Evolutionary conservation across 257 asterid species (phyloP), one percentile per base, ranked within the genome.

Genomic region (Solanum acaule): DNA sequence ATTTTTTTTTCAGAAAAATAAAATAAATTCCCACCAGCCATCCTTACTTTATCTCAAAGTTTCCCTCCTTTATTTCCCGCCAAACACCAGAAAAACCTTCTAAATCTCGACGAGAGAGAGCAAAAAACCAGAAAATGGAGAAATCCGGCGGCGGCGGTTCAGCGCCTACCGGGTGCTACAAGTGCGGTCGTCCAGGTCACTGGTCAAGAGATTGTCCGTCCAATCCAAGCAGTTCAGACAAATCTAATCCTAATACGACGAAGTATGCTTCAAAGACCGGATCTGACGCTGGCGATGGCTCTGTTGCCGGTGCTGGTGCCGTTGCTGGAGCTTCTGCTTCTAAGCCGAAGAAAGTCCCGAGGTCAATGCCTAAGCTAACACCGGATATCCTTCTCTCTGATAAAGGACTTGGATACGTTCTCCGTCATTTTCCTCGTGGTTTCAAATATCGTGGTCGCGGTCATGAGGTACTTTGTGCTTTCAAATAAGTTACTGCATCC

Each of bases 191-290:
- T 10, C 98, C 99, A 5, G 98, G 99, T 31, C 99, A 97, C 89
- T 97, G 99, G 99, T 94, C 99, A 25, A 96, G 98, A 20, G 99
- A 97, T 90, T 97, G 99, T 82, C 98, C 98, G 5, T 92, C 94
- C 27, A 83, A 92, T 29, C 91, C 96, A 52, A 88, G 77, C 67
- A 33, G 93, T 76, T 40, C 85, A 37, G 61, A 78, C 23, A 37
- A 78, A 63, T 72, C 85, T 59, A 34, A 40, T 77, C 22, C 44
- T 35, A 85, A 83, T 52, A 78, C 88, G 73, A 63, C 83, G 81
- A 25, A 52, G 86, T 40, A 72, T 16, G 25, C 75, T 72, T 86
- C 88, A 38, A 86, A 49, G 18, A 12, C 85, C 5, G 35, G 56
- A 63, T 68, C 83, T 4, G 84, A n/a, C 31, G 88, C 25, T 0